phyloP scores from a whole-genome alignment of 129 eudicot species.

The Tanacetum coccineum region DNA sequence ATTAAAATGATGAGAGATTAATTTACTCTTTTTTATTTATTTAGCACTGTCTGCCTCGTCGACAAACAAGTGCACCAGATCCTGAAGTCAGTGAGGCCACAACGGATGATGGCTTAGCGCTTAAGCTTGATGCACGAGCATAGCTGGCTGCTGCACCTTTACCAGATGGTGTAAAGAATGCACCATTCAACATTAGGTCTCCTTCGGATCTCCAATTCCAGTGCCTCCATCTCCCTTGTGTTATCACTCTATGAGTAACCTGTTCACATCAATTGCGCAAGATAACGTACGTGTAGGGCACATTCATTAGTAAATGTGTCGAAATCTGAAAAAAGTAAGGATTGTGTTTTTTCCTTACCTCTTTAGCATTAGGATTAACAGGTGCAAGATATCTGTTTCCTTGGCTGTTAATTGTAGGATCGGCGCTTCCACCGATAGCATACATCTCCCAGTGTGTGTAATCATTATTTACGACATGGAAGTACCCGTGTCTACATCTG shows the following conservation, averaged over 20 bases:
- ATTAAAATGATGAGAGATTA: conserved; percentile 26
- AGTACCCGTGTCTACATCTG: conserved; percentile 84
- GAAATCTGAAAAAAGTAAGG: not conserved
- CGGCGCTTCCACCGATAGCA: conserved; percentile 88
- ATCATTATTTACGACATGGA: conserved; percentile 91
- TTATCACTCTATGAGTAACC: conserved; percentile 78
- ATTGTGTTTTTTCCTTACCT: conserved; percentile 40
- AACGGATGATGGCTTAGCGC: conserved; percentile 78
- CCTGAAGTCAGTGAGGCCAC: conserved; percentile 77
- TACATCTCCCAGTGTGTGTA: conserved; percentile 94
- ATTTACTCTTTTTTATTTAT: conserved; percentile 13
- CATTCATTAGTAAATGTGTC: too few relatives aligned
- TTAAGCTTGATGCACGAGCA: conserved; percentile 85
- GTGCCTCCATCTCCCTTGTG: conserved; percentile 51
- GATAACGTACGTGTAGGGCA: too few relatives aligned
- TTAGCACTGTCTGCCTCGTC: conserved; percentile 58
- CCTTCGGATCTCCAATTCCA: conserved; percentile 98
- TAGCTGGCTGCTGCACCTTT: conserved; percentile 76
- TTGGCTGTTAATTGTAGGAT: conserved; percentile 93
- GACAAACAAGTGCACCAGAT: conserved; percentile 80
- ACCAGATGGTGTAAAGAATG: conserved; percentile 80
- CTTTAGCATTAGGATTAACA: conserved; percentile 61
- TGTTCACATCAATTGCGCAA: conserved; percentile 20
- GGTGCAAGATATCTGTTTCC: conserved; percentile 88
- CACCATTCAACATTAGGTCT: conserved; percentile 81